Conservation (phyloP, 2,329 filamentous ascomycete species). For the Claviceps sorghi region DNA sequence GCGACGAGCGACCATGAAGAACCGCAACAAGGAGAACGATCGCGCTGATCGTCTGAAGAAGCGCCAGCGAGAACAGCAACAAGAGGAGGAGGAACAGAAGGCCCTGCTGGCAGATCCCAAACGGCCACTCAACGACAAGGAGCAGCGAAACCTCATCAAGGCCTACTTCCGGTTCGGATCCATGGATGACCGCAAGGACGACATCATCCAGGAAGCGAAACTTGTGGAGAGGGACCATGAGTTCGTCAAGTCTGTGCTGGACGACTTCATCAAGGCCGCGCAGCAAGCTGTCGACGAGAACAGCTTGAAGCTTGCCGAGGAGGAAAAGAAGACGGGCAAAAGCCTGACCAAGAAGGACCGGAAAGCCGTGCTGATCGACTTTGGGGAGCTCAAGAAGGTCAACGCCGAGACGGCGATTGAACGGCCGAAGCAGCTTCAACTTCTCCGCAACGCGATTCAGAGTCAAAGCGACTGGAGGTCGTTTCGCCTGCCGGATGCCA, state of each 20-base stretch:
- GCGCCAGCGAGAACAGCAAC: slow-evolving; percentile 47
- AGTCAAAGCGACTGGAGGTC: slow-evolving; percentile 54
- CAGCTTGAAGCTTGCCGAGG: slow-evolving; percentile 58
- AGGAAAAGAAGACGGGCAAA: slow-evolving; percentile 71
- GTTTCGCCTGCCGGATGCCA: slow-evolving; percentile 82
- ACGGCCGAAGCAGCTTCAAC: slow-evolving; percentile 73
- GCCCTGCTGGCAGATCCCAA: slow-evolving; percentile 68
- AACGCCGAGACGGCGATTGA: slow-evolving; percentile 94
- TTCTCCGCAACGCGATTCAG: slow-evolving; percentile 62
- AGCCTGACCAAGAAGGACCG: slow-evolving; percentile 89
- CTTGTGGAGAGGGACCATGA: slow-evolving; percentile 68
- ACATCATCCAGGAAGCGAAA: slow-evolving; percentile 76
- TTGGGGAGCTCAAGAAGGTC: slow-evolving; percentile 80
- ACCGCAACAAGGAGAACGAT: slow-evolving; percentile 42
- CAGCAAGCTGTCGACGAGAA: slow-evolving; percentile 49
- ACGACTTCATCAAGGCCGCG: slow-evolving; percentile 52
- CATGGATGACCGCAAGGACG: slow-evolving; percentile 74
- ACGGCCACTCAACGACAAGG: slow-evolving; percentile 81
- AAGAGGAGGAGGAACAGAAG: slow-evolving; percentile 59
- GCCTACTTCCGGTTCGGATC: slow-evolving; percentile 85
- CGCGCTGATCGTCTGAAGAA: slow-evolving; percentile 54
- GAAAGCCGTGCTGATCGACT: slow-evolving; percentile 93
- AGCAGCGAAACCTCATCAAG: slow-evolving; percentile 79
- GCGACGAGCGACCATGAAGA: slow-evolving; percentile 53
- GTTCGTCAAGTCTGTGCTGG: slow-evolving; percentile 61